Percentiles rank a stretch among this genome's conserved stretches.
Evolutionary conservation across 2,329 filamentous ascomycete genomes (phyloP).

Genomic region (Albophoma yamanashiensis): DNA sequence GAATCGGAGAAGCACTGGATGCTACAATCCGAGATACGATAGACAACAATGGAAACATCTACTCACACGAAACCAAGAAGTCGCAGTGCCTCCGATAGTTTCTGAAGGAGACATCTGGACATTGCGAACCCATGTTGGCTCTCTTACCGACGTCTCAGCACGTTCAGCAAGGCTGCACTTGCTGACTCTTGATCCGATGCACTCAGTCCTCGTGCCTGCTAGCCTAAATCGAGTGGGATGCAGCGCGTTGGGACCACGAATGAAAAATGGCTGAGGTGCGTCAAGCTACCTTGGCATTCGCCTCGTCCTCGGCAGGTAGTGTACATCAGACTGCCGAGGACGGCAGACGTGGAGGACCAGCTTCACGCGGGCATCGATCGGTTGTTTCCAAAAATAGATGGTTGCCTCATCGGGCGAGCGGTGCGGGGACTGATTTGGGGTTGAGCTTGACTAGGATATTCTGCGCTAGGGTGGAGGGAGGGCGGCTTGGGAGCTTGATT

Average conservation of each 20-base stretch:
- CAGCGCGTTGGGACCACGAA: not conserved
- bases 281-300: not conserved
- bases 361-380: not conserved
- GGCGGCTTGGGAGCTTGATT: not conserved
- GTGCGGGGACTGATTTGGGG: not conserved
- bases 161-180: not conserved
- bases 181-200: not conserved
- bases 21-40: not conserved
- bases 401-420: not conserved
- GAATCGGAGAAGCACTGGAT: slow-evolving; percentile 2
- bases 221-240: not conserved
- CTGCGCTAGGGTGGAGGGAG: not conserved
- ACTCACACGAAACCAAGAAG: not conserved
- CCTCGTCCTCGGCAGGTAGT: not conserved
- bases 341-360: not conserved
- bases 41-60: not conserved
- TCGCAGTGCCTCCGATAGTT: not conserved
- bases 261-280: not conserved
- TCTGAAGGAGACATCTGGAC: not conserved
- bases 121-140: not conserved
- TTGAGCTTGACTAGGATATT: not conserved
- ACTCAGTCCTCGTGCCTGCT: not conserved
- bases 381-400: not conserved
- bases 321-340: not conserved
- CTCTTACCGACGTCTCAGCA: not conserved